These are phyloP conservation scores for Athelia psychrophila DNA, from an alignment of 1,284 basidiomycete genomes.

Conservation along the genomic window DNA sequence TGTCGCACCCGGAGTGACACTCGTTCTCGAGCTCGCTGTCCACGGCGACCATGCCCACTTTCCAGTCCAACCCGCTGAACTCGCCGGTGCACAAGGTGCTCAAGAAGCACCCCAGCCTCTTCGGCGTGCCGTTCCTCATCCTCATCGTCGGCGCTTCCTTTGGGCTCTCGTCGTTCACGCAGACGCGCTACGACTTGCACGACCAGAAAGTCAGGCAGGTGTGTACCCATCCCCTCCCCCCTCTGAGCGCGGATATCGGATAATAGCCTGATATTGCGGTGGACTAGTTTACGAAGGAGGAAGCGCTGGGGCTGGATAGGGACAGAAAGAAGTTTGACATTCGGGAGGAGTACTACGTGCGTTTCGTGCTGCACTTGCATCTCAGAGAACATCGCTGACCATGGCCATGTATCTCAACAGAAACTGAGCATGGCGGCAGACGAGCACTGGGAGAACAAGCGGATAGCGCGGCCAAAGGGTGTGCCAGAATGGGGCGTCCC, in stretches of 20 bases:
- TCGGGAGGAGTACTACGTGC: constrained; percentile 92
- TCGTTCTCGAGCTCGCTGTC: too few species aligned
- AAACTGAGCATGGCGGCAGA: constrained; percentile 58
- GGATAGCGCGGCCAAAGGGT: constrained; percentile 80
- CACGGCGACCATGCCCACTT: constrained; percentile 51
- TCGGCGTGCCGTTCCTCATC: constrained; percentile 86
- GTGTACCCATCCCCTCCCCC: constrained; percentile 16
- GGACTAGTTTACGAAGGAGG: constrained; percentile 73
- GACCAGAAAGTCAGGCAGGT: constrained; percentile 77
- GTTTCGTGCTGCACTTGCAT: constrained; percentile 29
- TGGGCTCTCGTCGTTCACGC: constrained; percentile 81
- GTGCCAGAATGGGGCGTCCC: constrained; percentile 88
- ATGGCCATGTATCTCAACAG: constrained; percentile 32
- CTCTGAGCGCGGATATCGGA: too few species aligned
- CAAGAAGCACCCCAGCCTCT: constrained; percentile 62
- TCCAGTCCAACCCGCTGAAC: constrained; percentile 54
- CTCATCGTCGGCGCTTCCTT: constrained; percentile 90
- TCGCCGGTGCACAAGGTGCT: constrained; percentile 43
- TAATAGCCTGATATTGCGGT: not conserved
- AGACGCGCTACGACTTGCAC: constrained; percentile 89
- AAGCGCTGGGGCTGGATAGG: constrained; percentile 79
- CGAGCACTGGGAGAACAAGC: constrained; percentile 86
- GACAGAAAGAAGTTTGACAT: constrained; percentile 89
- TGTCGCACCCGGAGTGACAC: too few species aligned
- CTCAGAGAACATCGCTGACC: constrained; percentile 4